Base-by-base conservation (phyloP, 257 asterid species). In the Verbena officinalis region DNA sequence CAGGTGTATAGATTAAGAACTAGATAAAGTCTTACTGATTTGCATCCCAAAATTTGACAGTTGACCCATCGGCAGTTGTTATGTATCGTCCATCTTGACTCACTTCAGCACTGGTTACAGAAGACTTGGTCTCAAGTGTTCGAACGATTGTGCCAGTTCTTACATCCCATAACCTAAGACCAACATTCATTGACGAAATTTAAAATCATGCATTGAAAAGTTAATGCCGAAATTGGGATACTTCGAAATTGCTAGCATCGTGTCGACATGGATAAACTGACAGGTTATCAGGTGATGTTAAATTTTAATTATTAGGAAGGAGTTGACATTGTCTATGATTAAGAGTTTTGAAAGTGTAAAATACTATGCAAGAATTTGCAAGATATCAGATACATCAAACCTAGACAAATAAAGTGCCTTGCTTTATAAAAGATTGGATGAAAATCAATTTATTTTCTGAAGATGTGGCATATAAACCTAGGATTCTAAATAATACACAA, bases 71-170 rank as follows among this genome's bases (percentile, higher is more conserved):
- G 23, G 89, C 95, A 42, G 99, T 94, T 31, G 97, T 88, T 72
- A 94, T 90, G 67, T 88, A 94, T 62, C 88, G 95, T 31, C 96
- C 95, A 70, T 94, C 99, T 78, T 71, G 96, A 82, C 97, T 90
- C 74, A 90, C 99, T 90, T 94, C 99, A 67, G 91, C 91, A 72
- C 99, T 90, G 59, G 96, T 90, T 48, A 90, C 95, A 17, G 91
- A 78, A 8, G 93, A 86, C 70, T 82, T 78, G 53, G 97, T 94
- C 78, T 90, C 96, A 51, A 94, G 97, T 14, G 90, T 90, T 66
- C 83, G 89, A 68, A 88, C 95, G 73, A 94, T 79, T 56, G 86
- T 75, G 31, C 97, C 96, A 65, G 83, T 93, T 87, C 95, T 81
- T 74, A 90, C 95, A 81, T 90, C 99, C 99, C 97, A 94, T 63